phyloP scores from a whole-genome alignment of 176 grass and related monocot genomes.

The Cenchrus purpureus region DNA sequence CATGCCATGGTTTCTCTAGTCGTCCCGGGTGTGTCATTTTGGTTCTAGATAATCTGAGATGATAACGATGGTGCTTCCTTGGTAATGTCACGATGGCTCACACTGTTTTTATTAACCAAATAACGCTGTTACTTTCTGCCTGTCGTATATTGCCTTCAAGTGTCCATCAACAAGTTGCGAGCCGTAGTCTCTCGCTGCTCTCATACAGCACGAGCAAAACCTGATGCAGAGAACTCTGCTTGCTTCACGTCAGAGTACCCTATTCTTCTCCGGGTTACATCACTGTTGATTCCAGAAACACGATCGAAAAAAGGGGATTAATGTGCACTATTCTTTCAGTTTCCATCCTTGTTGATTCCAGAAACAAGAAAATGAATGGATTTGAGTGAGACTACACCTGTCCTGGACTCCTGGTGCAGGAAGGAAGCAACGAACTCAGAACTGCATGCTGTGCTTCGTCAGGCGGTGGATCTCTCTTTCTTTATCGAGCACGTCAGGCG shows the following conservation, averaged over 20 bases:
- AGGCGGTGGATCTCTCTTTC: neutral
- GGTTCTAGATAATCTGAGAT: conserved; percentile 19
- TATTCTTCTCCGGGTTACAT: neutral
- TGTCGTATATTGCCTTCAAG: neutral
- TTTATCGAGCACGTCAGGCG: conserved; percentile 6
- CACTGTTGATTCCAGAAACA: neutral
- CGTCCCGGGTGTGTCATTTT: conserved; percentile 5
- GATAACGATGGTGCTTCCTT: conserved; percentile 2
- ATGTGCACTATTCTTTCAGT: neutral
- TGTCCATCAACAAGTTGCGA: conserved; percentile 8
- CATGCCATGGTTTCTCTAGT: neutral
- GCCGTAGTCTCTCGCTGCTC: neutral
- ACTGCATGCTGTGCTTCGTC: conserved; percentile 9
- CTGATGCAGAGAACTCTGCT: neutral
- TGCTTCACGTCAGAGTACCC: neutral
- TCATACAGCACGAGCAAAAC: conserved; percentile 9
- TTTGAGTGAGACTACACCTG: too few relatives aligned
- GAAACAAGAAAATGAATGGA: neutral
- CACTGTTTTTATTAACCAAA: neutral
- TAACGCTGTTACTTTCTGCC: conserved; percentile 8
- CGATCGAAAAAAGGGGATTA: neutral
- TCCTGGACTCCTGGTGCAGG: neutral
- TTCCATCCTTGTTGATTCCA: neutral
- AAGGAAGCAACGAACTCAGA: conserved; percentile 23
- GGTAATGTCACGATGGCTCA: conserved; percentile 7